Evolutionary conservation across 805 yeast species (phyloP), one percentile per base, ranked within the genome.

Genomic region (Starmerella khaoyaiensis): DNA sequence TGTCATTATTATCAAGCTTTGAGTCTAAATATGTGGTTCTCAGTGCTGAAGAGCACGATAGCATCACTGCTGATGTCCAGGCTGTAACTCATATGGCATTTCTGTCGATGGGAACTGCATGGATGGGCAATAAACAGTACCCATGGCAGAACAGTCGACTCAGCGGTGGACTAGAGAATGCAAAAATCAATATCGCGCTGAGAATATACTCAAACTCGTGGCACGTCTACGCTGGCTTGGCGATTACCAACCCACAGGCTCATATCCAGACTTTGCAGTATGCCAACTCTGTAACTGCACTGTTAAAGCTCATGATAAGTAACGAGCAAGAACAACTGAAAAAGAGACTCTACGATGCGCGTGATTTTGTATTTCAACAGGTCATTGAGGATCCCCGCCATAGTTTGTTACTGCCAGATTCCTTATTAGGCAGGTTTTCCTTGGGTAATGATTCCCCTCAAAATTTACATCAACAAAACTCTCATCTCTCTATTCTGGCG

Each of bases 11-110:
- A 42, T 61, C 77, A 4, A 81, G 94, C 54, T 67, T 90, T 35
- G 64, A 79, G 21, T 82, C 95, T 10, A 79, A 78, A 45, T 65
- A 71, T 24, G 96, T 84, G 19, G 68, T 74, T 37, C 64, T 90
- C 22, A 67, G 82, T 0, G 94, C 90, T n/a, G 67, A 71, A 36
- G 86, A 86, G 54, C 98, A 90, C 56, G 98, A 90, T 57, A 72
- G 70, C 50, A 87, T 90, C 45, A 87, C 98, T 0, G 98, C 98
- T 0, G 98, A 90, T 56, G 90, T 97, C 2, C 98, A 90, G 58
- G 97, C 97, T 0, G 94, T 87, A 14, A 90, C 98, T 0, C 98
- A 90, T 56, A 96, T 96, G 10, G 97, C 96, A 0, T 90, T 90
- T 53, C 63, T 90, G 41, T 77, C 93, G 39, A 90, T 90, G 98